Evolutionary conservation across 192 early-diverging fungal genomes (phyloP).

Genomic region (Entophlyctis luteolus): DNA sequence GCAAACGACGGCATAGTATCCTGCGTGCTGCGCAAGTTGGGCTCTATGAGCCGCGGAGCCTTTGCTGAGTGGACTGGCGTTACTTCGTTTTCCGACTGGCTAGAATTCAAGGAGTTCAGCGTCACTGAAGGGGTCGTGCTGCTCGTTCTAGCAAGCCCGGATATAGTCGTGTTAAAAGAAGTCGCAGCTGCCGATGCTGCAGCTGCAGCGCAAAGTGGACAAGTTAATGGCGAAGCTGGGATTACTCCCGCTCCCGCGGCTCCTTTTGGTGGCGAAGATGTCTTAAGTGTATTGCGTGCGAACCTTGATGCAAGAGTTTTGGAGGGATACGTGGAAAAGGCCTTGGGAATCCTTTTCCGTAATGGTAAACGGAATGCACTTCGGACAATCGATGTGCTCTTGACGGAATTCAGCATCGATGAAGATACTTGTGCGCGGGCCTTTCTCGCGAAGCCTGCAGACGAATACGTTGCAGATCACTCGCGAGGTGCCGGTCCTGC

Average conservation of each 20-base stretch:
- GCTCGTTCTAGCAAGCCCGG: background rate
- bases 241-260: background rate
- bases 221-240: background rate
- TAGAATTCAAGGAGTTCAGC: too few relatives aligned
- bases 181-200: background rate
- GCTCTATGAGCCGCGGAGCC: background rate
- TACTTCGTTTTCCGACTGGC: too few relatives aligned
- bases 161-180: background rate
- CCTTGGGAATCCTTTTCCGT: background rate
- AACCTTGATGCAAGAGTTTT: too few relatives aligned
- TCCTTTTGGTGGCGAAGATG: background rate
- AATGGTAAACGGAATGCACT: background rate
- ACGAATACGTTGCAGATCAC: background rate
- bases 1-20: background rate
- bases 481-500: too few relatives aligned
- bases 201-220: background rate
- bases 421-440: background rate
- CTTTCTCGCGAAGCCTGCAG: background rate
- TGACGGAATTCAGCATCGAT: background rate
- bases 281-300: too few relatives aligned
- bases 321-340: background rate
- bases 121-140: too few relatives aligned
- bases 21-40: background rate
- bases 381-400: background rate
- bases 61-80: background rate